A percentile compares a stretch with the other conserved stretches of the same genome.
Conservation (phyloP, 2,329 filamentous ascomycete species). For the Paraconiothyrium brasiliense region DNA sequence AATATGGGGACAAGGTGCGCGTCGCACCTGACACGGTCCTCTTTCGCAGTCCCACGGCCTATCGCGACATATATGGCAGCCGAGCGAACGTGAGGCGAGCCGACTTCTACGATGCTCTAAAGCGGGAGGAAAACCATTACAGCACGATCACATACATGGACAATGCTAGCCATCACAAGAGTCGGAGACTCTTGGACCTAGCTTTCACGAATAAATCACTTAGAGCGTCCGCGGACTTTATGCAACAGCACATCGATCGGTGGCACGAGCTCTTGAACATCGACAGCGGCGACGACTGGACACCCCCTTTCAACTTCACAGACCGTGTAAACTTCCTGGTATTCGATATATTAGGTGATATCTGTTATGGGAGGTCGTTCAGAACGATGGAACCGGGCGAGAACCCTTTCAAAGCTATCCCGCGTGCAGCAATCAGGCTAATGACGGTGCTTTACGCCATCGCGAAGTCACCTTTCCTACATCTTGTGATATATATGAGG, state of each 20-base stretch:
- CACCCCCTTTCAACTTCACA: slow-evolving; percentile 3
- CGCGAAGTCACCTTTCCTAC: slow-evolving; percentile 6
- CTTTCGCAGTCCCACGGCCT: slow-evolving; percentile 16
- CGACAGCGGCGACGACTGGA: slow-evolving; percentile 2
- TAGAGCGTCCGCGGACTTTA: slow-evolving; percentile 10
- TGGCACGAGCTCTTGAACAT: slow-evolving; percentile 19
- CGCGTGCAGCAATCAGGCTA: slow-evolving; percentile 8
- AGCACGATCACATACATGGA: slow-evolving; percentile 17
- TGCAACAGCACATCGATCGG: slow-evolving; percentile 24
- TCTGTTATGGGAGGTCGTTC: slow-evolving; percentile 47
- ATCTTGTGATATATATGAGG: not conserved
- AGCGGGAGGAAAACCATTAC: slow-evolving; percentile 16
- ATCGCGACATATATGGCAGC: slow-evolving; percentile 16
- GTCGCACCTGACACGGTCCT: slow-evolving; percentile 17
- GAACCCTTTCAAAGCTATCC: slow-evolving; percentile 19
- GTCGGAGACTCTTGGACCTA: slow-evolving; percentile 19
- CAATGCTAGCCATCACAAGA: slow-evolving; percentile 14
- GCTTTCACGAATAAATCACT: slow-evolving; percentile 23
- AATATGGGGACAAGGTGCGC: slow-evolving; percentile 17
- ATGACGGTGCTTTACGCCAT: slow-evolving; percentile 11
- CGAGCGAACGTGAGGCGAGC: slow-evolving; percentile 17
- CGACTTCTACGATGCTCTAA: slow-evolving; percentile 19
- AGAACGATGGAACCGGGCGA: slow-evolving; percentile 37
- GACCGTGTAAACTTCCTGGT: slow-evolving; percentile 33
- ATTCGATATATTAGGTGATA: slow-evolving; percentile 57